These are phyloP conservation scores for Clavispora santaluciae DNA, from an alignment of 805 yeast genomes.

Conservation along the genomic window DNA sequence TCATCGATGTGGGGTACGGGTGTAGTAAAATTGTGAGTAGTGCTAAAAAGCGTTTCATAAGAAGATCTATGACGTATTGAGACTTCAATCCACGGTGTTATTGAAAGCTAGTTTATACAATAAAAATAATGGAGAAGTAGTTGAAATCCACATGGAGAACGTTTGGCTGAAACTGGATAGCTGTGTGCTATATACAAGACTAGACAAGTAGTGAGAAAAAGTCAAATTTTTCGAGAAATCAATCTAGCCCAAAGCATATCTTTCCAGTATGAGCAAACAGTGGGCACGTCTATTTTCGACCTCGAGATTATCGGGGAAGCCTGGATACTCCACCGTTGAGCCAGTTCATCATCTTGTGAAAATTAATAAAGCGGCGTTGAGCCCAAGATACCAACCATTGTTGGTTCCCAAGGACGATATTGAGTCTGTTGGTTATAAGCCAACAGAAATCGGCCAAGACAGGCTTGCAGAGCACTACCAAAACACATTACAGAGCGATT, in stretches of 20 bases:
- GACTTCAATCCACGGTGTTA: no score
- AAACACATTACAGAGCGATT: slow-evolving; percentile 70
- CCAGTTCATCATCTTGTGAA: slow-evolving; percentile 91
- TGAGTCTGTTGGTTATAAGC: slow-evolving; percentile 72
- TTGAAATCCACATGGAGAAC: no score
- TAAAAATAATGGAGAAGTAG: no score
- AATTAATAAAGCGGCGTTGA: slow-evolving; percentile 66
- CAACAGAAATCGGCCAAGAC: slow-evolving; percentile 71
- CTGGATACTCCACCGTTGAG: slow-evolving; percentile 62
- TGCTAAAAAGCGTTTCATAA: no score
- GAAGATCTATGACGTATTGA: no score
- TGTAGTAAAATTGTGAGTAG: no score
- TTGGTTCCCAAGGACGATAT: slow-evolving; percentile 68
- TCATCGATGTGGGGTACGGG: not conserved
- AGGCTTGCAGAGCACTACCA: slow-evolving; percentile 72
- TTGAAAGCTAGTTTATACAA: no score
- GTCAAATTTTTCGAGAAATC: slow-evolving; percentile 7
- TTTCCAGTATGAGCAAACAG: slow-evolving; percentile 16
- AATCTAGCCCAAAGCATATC: slow-evolving; percentile 2
- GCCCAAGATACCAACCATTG: slow-evolving; percentile 69
- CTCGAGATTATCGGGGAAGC: slow-evolving; percentile 45
- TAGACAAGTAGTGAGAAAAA: no score
- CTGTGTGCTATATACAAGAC: no score
- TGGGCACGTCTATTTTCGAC: slow-evolving; percentile 29
- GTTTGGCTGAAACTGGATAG: no score